Conservation (phyloP, 441 rosid species). For the Adansonia madagascariensis region DNA sequence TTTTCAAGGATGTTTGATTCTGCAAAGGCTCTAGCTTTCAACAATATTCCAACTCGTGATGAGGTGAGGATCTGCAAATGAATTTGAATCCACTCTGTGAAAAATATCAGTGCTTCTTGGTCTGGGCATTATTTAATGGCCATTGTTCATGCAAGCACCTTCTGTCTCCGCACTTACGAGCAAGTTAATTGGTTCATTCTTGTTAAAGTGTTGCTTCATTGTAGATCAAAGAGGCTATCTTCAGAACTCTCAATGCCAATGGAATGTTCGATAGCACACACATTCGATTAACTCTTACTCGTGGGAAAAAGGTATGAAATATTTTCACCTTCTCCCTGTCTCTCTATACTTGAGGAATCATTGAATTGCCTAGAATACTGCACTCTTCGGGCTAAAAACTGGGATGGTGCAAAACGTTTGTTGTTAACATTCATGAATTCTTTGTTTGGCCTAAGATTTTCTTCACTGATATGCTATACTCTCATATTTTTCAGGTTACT, state of each 20-base stretch:
- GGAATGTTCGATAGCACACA: slow-evolving; percentile 91
- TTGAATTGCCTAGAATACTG: neutral
- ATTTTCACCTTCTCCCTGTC: slow-evolving; percentile 8
- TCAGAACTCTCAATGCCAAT: slow-evolving; percentile 72
- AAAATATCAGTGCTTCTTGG: neutral
- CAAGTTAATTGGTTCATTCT: slow-evolving; percentile 19
- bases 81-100: neutral
- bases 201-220: slow-evolving; percentile 21
- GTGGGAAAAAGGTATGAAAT: slow-evolving; percentile 73
- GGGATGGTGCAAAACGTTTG: neutral
- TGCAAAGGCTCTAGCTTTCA: slow-evolving; percentile 88
- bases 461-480: neutral
- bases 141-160: slow-evolving; percentile 11
- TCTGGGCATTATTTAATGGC: neutral
- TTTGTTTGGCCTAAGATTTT: slow-evolving; percentile 14
- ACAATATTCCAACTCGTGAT: slow-evolving; percentile 72
- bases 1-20: slow-evolving; percentile 75
- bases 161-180: neutral
- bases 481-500: slow-evolving; percentile 56
- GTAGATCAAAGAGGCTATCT: slow-evolving; percentile 82
- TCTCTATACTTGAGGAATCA: neutral
- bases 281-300: slow-evolving; percentile 78
- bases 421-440: neutral
- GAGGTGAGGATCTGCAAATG: slow-evolving; percentile 49
- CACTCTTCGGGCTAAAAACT: neutral